phyloP scores from a whole-genome alignment of 2,329 filamentous ascomycete genomes.

The Grosmannia serpens region DNA sequence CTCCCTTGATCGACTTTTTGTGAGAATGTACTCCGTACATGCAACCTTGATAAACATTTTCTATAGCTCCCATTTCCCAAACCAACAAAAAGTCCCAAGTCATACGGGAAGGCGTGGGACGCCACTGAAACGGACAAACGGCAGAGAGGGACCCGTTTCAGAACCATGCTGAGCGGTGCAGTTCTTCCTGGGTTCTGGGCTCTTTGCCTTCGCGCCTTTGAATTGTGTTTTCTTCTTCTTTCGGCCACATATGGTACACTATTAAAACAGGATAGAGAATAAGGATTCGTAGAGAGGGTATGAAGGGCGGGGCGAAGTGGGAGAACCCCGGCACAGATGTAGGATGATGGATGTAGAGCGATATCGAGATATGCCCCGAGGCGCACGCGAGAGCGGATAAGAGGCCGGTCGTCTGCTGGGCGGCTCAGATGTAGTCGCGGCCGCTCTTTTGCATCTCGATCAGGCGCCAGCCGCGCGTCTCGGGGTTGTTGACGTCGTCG shows the following conservation, averaged over 20 bases:
- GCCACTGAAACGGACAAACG: background rate
- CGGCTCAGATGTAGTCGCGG: constrained; percentile 58
- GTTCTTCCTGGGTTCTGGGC: background rate
- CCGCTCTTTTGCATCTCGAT: constrained; percentile 99
- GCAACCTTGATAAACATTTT: background rate
- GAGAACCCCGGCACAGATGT: background rate
- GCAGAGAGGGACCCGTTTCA: background rate
- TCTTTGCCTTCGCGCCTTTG: background rate
- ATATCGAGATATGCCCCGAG: background rate
- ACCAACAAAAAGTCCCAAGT: background rate
- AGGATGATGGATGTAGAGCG: background rate
- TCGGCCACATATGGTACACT: background rate
- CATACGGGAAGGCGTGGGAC: background rate
- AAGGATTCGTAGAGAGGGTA: background rate
- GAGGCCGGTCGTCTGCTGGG: background rate
- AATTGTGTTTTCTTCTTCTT: background rate
- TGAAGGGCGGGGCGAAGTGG: background rate
- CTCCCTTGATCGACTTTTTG: background rate
- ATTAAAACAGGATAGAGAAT: background rate
- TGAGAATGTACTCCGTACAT: constrained; percentile 1
- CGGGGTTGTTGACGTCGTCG: constrained; percentile 92
- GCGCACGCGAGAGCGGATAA: background rate
- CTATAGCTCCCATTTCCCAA: background rate
- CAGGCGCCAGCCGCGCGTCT: constrained; percentile 91
- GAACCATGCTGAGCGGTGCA: background rate